Percentiles rank a stretch among this genome's conserved stretches.
Evolutionary conservation across 192 early-diverging fungal genomes (phyloP).

Genomic region (Podila verticillata): DNA sequence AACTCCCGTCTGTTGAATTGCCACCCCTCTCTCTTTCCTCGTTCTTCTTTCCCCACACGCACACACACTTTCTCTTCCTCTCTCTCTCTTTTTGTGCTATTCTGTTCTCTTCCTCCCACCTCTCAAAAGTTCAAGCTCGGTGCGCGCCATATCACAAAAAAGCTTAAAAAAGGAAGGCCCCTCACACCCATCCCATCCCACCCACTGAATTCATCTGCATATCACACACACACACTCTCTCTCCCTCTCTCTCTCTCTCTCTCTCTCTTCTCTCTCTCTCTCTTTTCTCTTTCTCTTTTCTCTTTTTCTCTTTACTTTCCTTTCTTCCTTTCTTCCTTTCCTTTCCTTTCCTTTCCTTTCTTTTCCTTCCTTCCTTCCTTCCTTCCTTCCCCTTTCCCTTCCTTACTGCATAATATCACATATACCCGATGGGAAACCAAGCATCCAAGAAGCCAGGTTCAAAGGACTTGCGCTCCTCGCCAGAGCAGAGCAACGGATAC

Average conservation of each 20-base stretch:
- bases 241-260: no score
- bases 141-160: background rate
- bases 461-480: background rate
- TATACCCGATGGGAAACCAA: constrained; percentile 1
- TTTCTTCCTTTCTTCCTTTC: background rate
- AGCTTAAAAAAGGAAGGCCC: background rate
- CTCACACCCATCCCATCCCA: background rate
- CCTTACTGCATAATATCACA: background rate
- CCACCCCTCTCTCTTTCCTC: no score
- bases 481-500: constrained; percentile 2
- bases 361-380: background rate
- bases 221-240: background rate
- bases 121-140: background rate
- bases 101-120: no score
- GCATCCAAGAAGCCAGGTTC: background rate
- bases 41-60: no score
- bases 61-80: no score
- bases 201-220: background rate
- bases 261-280: background rate
- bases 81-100: no score
- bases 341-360: constrained; percentile 1
- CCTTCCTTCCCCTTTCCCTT: background rate
- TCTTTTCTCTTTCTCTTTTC: background rate
- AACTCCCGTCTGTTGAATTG: no score
- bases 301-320: background rate